Base-by-base conservation (phyloP, 441 rosid species). In the Hura crepitans region DNA sequence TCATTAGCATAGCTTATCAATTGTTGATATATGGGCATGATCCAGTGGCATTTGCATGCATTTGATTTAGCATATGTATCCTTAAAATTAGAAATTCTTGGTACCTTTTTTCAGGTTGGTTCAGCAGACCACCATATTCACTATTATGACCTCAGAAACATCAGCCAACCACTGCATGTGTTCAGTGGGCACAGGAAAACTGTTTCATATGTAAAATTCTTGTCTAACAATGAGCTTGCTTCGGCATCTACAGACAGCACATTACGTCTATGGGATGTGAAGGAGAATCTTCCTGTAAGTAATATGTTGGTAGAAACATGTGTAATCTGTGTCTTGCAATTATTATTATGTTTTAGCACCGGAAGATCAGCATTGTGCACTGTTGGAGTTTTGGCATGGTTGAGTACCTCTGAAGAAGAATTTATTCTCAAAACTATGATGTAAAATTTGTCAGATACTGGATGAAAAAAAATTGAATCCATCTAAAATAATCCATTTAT, bases 181-280 rank as follows among this genome's bases (percentile, higher is more conserved):
- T 96, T 96, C 71, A 87, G 89, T 8, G 99, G 99, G 70, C 98
- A 93, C 78, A 84, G 85, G 73, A 96, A 91, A 87, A 84, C 99
- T 31, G 99, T 93, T 77, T 93, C 99, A 6, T 91, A 96, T 77
- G 99, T 96, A 70, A 93, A 96, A 74, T 96, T 93, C 82, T 80
- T 93, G 84, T 93, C 99, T 47, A 85, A 84, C 79, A 82, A 84
- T 43, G 99, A 96, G 87, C 99, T 93, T 74, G 94, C 97, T 78
- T 96, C 98, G 71, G 99, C 98, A 51, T 96, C 99, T 23, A 96
- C 98, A 12, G 99, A 96, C 82, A 92, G 96, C 83, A 93, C 99
- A 13, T 82, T 96, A 74, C 83, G 98, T 30, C 80, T 93, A 57
- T 93, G 99, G 99, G 97, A 96, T 71, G 98, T 96, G 66, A 91